Conservation (phyloP, 768 basidiomycete species). For the Amanita rubescens region DNA sequence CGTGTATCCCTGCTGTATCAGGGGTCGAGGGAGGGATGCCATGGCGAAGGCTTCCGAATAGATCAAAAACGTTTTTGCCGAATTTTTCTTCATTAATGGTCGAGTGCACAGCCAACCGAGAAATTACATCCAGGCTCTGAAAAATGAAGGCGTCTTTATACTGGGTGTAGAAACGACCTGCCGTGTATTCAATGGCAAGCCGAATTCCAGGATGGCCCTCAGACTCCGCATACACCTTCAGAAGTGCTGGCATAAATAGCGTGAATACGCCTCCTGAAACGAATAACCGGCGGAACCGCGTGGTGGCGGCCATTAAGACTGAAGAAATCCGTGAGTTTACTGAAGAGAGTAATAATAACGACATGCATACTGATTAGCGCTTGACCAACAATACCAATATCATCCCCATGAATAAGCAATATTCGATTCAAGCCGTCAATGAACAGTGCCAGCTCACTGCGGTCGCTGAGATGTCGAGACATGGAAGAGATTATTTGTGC, state of each 20-base stretch:
- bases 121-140: conserved; percentile 59
- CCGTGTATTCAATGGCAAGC: conserved; percentile 62
- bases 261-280: conserved; percentile 64
- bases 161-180: conserved; percentile 65
- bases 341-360: conserved; percentile 5
- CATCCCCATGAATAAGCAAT: conserved; percentile 59
- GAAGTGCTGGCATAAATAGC: conserved; percentile 65
- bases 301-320: conserved; percentile 72
- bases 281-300: conserved; percentile 71
- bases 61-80: conserved; percentile 44
- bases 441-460: conserved; percentile 56
- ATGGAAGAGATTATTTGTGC: conserved; percentile 67
- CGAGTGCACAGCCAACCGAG: conserved; percentile 45
- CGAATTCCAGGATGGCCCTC: conserved; percentile 50
- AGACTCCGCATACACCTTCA: conserved; percentile 64
- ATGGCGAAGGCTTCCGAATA: conserved; percentile 51
- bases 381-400: conserved; percentile 72
- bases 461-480: conserved; percentile 63
- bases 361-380: conserved; percentile 54
- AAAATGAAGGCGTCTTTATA: conserved; percentile 71
- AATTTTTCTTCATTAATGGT: conserved; percentile 43
- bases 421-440: conserved; percentile 69
- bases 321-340: not conserved
- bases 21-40: conserved; percentile 30
- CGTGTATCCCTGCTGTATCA: conserved; percentile 63